A percentile compares a stretch with the other conserved stretches of the same genome.
These are phyloP conservation scores for Podaxis sp. DNA, from an alignment of 768 basidiomycete species.

Conservation along the genomic window DNA sequence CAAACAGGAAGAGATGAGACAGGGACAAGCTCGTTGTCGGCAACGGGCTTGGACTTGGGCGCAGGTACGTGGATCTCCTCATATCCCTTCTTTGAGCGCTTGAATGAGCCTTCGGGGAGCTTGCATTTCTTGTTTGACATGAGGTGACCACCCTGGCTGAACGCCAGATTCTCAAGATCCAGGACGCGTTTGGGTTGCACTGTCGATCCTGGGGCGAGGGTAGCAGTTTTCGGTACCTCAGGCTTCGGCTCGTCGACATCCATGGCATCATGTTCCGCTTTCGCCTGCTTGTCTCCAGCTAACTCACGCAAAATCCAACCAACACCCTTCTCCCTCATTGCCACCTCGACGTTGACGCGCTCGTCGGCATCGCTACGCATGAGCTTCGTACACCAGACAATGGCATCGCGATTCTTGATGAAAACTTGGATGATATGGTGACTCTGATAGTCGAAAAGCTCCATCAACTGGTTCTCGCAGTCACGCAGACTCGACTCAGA, in stretches of 20 bases:
- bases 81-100: constrained; percentile 93
- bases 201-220: constrained; percentile 82
- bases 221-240: constrained; percentile 77
- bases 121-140: constrained; percentile 99
- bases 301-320: constrained; percentile 95
- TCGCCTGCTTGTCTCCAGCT: constrained; percentile 71
- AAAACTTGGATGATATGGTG: constrained; percentile 90
- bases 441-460: constrained; percentile 90
- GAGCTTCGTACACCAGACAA: constrained; percentile 98
- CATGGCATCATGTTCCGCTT: constrained; percentile 57
- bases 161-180: constrained; percentile 94
- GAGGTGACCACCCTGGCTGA: constrained; percentile 91
- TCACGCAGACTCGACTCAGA: constrained; percentile 21
- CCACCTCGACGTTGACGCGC: constrained; percentile 91
- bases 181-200: constrained; percentile 83
- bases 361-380: constrained; percentile 88
- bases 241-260: constrained; percentile 67
- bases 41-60: constrained; percentile 72
- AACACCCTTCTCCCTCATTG: constrained; percentile 96
- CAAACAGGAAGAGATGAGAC: constrained; percentile 77
- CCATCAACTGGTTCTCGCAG: constrained; percentile 61
- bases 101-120: constrained; percentile 96
- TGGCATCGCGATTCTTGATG: constrained; percentile 92
- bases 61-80: constrained; percentile 98
- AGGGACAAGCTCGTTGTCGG: constrained; percentile 68